Conservation (phyloP, 805 yeast genomes). For the Lipomyces sp. region DNA sequence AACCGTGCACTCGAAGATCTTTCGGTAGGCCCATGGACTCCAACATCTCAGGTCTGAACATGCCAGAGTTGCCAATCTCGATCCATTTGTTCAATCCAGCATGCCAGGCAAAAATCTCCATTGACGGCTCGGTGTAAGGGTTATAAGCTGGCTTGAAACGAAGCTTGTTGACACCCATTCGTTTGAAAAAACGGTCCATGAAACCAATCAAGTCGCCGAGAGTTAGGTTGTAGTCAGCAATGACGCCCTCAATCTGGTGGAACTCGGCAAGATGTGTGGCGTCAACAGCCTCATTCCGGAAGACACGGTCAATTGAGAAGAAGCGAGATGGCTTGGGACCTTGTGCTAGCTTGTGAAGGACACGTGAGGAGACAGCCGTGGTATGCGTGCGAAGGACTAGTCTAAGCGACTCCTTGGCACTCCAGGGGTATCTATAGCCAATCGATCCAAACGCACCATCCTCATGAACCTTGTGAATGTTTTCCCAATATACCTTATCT, state of each 20-base stretch:
- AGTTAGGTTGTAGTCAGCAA: slow-evolving; percentile 94
- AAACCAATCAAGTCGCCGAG: slow-evolving; percentile 96
- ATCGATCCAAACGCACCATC: slow-evolving; percentile 90
- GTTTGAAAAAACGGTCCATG: slow-evolving; percentile 95
- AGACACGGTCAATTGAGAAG: slow-evolving; percentile 96
- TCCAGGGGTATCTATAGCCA: slow-evolving; percentile 99
- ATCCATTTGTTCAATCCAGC: slow-evolving; percentile 95
- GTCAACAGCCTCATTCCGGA: slow-evolving; percentile 99
- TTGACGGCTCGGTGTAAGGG: slow-evolving; percentile 98
- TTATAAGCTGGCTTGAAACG: slow-evolving; percentile 99
- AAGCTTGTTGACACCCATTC: slow-evolving; percentile 95
- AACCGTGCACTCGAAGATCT: slow-evolving; percentile 91
- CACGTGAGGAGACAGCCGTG: slow-evolving; percentile 87
- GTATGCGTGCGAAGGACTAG: slow-evolving; percentile 97
- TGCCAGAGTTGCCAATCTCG: slow-evolving; percentile 98
- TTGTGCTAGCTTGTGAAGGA: slow-evolving; percentile 82
- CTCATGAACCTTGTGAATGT: slow-evolving; percentile 83
- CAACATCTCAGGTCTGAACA: slow-evolving; percentile 99
- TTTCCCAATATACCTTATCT: slow-evolving; percentile 77
- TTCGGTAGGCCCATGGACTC: slow-evolving; percentile 98
- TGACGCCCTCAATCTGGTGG: slow-evolving; percentile 99
- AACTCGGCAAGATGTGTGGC: slow-evolving; percentile 99
- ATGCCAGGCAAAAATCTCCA: slow-evolving; percentile 98
- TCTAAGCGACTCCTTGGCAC: slow-evolving; percentile 82
- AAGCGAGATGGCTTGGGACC: slow-evolving; percentile 73